Evolutionary conservation across 1,284 basidiomycete genomes (phyloP).

Genomic region (Neolentinus lepideus): DNA sequence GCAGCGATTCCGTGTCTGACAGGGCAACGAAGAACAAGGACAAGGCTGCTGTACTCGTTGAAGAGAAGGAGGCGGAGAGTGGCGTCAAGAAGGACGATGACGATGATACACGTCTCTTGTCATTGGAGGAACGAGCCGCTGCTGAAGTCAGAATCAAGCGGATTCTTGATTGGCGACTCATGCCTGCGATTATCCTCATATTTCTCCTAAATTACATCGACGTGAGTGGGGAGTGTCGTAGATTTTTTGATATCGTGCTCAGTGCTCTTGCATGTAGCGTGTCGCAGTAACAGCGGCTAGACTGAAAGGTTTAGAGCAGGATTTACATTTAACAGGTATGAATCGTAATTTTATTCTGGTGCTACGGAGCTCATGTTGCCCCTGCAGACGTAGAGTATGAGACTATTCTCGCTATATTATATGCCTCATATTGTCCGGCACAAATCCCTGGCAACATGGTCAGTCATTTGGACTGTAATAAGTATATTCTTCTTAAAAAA

Average conservation of each 20-base stretch:
- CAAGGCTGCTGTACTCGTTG: neutral
- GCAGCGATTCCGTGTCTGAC: neutral
- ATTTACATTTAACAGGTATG: constrained; percentile 43
- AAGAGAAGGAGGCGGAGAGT: neutral
- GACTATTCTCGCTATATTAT: constrained; percentile 51
- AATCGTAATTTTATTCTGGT: neutral
- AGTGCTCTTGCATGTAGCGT: constrained; percentile 31
- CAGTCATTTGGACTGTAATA: constrained; percentile 5
- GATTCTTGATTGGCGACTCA: constrained; percentile 48
- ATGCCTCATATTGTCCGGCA: constrained; percentile 51
- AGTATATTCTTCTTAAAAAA: neutral
- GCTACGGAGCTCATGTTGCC: neutral
- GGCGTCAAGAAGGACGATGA: neutral
- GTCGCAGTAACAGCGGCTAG: constrained; percentile 53
- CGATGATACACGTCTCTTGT: neutral
- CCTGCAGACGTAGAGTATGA: constrained; percentile 51
- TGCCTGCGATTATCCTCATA: constrained; percentile 55
- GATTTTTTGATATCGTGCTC: neutral
- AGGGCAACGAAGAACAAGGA: neutral
- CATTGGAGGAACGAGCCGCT: constrained; percentile 10
- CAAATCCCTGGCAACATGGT: constrained; percentile 67
- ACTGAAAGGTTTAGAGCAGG: constrained; percentile 52
- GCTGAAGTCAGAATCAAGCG: constrained; percentile 28
- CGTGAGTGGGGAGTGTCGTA: constrained; percentile 33
- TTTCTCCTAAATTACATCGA: constrained; percentile 69